phyloP scores from a whole-genome alignment of 768 basidiomycete species.

The Tricholomella constricta region DNA sequence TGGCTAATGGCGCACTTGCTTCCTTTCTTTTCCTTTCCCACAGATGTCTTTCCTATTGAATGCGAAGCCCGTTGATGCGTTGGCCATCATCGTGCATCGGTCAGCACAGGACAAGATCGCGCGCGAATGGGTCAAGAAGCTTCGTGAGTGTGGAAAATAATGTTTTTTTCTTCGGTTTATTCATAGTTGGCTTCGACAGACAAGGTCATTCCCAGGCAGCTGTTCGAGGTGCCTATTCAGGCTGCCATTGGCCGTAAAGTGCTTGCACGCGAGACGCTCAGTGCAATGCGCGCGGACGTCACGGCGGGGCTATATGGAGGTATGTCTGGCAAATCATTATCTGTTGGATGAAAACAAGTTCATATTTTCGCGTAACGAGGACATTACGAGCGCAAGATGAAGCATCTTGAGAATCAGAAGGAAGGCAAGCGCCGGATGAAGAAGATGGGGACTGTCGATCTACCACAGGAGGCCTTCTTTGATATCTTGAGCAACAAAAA shows the following conservation, averaged over 20 bases:
- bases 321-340: conserved; percentile 21
- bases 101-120: conserved; percentile 76
- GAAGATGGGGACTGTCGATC: conserved; percentile 80
- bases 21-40: not conserved
- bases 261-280: conserved; percentile 86
- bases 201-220: conserved; percentile 88
- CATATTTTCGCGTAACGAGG: conserved; percentile 40
- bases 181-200: conserved; percentile 42
- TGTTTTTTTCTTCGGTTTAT: not conserved
- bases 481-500: conserved; percentile 74
- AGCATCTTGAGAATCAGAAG: conserved; percentile 88
- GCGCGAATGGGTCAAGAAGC: conserved; percentile 86
- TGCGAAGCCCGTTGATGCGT: conserved; percentile 85
- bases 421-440: conserved; percentile 91
- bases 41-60: conserved; percentile 94
- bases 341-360: not conserved
- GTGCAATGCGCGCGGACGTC: conserved; percentile 86
- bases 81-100: conserved; percentile 89
- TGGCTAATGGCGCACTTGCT: not conserved
- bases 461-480: conserved; percentile 97
- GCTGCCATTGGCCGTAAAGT: conserved; percentile 87
- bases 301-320: conserved; percentile 94
- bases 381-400: conserved; percentile 92
- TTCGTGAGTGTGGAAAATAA: conserved; percentile 58
- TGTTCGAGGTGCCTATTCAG: conserved; percentile 96